phyloP scores from a whole-genome alignment of 129 eudicot genomes.

The Saussurea involucrata region DNA sequence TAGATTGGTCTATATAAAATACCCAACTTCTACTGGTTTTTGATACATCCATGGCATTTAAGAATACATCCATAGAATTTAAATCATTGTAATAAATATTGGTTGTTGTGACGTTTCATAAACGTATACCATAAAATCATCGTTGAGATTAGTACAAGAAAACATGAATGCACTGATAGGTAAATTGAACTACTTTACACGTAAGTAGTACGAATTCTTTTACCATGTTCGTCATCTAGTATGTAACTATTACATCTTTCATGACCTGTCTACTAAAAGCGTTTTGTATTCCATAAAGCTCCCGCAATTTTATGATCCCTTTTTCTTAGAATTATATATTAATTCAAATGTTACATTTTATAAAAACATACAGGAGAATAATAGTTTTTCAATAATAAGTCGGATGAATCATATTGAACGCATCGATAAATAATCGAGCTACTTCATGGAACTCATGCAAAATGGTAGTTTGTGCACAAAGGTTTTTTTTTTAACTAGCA shows the following conservation, averaged over 20 bases:
- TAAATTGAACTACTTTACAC: background rate
- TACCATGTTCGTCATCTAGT: background rate
- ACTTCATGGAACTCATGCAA: no score
- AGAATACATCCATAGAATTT: background rate
- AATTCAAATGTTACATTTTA: background rate
- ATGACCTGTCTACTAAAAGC: background rate
- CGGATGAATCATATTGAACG: no score
- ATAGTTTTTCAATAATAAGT: background rate
- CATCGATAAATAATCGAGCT: no score
- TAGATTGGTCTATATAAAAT: background rate
- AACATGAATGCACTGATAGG: background rate
- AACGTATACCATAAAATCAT: background rate
- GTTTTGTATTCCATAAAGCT: background rate
- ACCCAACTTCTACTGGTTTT: background rate
- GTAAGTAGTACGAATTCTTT: background rate
- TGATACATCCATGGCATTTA: background rate
- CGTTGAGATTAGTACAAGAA: background rate
- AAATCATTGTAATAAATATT: background rate
- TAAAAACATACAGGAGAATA: no score
- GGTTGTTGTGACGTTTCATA: constrained; percentile 20
- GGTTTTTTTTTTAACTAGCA: no score
- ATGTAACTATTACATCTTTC: background rate
- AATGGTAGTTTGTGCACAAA: no score
- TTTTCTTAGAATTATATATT: no score
- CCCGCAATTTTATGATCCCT: no score